Evolutionary conservation across 352 stramenopile species (phyloP).

Genomic region (Elongisporangium undulatum): DNA sequence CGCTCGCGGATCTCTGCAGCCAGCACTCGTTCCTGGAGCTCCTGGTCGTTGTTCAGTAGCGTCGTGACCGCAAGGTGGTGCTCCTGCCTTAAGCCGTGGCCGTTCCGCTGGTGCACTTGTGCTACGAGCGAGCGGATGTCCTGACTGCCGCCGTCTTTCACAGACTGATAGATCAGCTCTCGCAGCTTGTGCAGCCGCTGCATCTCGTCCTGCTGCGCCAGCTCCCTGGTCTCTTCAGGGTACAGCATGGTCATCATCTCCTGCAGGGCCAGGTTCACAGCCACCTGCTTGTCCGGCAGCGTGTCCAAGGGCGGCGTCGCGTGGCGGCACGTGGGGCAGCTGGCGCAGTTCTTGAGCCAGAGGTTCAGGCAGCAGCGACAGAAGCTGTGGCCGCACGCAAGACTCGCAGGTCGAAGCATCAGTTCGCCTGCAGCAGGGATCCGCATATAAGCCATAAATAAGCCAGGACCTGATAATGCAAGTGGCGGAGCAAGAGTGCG

Average conservation of each 20-base stretch:
- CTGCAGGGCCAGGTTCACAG: slow-evolving; percentile 31
- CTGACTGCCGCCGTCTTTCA: slow-evolving; percentile 13
- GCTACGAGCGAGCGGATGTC: slow-evolving; percentile 25
- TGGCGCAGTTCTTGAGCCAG: slow-evolving; percentile 31
- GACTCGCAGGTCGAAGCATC: slow-evolving; percentile 37
- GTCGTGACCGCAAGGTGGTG: slow-evolving; percentile 22
- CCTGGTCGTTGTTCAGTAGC: slow-evolving; percentile 25
- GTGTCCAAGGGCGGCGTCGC: background rate
- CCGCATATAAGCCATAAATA: background rate
- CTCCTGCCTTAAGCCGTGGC: slow-evolving; percentile 7
- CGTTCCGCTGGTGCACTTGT: slow-evolving; percentile 8
- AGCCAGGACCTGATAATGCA: background rate
- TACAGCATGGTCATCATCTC: slow-evolving; percentile 25
- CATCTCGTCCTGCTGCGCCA: slow-evolving; percentile 21
- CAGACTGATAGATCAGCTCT: slow-evolving; percentile 18
- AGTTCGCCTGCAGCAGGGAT: slow-evolving; percentile 21
- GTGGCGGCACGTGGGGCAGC: slow-evolving; percentile 33
- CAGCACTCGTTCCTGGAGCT: slow-evolving; percentile 33
- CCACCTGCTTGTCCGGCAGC: slow-evolving; percentile 2
- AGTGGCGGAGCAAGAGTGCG: background rate
- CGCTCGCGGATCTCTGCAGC: slow-evolving; percentile 36
- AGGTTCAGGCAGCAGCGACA: slow-evolving; percentile 39
- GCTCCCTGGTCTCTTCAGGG: slow-evolving; percentile 19
- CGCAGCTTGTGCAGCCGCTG: slow-evolving; percentile 24
- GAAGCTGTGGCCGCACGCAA: slow-evolving; percentile 41